Evolutionary conservation across 1,139 yeast genomes (phyloP).

Genomic region (Blastobotrys persicus): DNA sequence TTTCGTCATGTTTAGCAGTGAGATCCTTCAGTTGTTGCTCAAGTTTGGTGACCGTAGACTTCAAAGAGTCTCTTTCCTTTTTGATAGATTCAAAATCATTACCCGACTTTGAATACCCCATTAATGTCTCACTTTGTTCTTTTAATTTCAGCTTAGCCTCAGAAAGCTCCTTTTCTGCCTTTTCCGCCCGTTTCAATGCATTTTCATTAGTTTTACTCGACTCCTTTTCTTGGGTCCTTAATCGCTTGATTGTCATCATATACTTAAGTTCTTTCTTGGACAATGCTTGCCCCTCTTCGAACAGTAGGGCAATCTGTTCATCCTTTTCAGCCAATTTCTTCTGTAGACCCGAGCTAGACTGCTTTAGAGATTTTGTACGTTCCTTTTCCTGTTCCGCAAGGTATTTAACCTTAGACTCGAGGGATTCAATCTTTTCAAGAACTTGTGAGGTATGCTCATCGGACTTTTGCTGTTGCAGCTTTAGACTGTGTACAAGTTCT

Average conservation of each 20-base stretch:
- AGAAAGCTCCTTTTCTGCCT: slow-evolving; percentile 24
- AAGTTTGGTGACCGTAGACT: slow-evolving; percentile 21
- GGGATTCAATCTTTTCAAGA: slow-evolving; percentile 25
- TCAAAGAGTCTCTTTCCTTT: slow-evolving; percentile 20
- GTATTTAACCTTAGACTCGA: slow-evolving; percentile 30
- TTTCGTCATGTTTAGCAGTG: slow-evolving; percentile 28
- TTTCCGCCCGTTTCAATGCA: slow-evolving; percentile 24
- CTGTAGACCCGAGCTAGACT: slow-evolving; percentile 25
- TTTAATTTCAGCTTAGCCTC: slow-evolving; percentile 20
- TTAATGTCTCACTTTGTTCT: slow-evolving; percentile 21
- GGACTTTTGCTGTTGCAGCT: slow-evolving; percentile 18
- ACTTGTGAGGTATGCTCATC: slow-evolving; percentile 17
- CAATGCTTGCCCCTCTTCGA: slow-evolving; percentile 76
- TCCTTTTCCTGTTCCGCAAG: slow-evolving; percentile 31
- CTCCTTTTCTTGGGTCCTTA: slow-evolving; percentile 50
- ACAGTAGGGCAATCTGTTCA: slow-evolving; percentile 52
- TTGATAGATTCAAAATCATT: slow-evolving; percentile 25
- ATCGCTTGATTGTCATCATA: slow-evolving; percentile 62
- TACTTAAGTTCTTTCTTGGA: slow-evolving; percentile 72
- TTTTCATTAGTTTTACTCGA: slow-evolving; percentile 27
- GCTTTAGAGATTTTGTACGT: slow-evolving; percentile 25
- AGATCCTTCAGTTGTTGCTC: slow-evolving; percentile 26
- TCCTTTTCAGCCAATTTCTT: slow-evolving; percentile 48
- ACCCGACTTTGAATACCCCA: slow-evolving; percentile 23
- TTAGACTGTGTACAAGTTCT: slow-evolving; percentile 17